phyloP scores from a whole-genome alignment of 768 basidiomycete genomes.

The Trichaptum fuscoviolaceum region DNA sequence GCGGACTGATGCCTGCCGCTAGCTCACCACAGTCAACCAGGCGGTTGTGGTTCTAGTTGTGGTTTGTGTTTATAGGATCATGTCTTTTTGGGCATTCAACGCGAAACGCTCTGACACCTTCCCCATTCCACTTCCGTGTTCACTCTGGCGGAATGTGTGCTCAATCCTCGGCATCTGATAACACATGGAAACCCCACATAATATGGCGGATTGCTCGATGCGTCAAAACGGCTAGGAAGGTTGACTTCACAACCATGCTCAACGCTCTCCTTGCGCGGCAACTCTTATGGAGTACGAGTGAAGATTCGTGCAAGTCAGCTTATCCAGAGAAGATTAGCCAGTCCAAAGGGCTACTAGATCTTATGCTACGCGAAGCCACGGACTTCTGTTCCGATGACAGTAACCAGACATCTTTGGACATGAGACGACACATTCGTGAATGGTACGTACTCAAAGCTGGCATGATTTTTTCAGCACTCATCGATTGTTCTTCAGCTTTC shows the following conservation, averaged over 20 bases:
- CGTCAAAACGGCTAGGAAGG: not conserved
- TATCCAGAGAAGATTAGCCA: not conserved
- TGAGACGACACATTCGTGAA: not conserved
- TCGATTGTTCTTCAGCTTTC: not conserved
- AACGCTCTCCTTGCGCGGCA: not conserved
- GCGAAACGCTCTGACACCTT: too few relatives aligned
- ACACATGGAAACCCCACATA: not conserved
- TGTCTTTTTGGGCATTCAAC: too few relatives aligned
- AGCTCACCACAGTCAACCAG: too few relatives aligned
- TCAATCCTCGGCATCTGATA: not conserved
- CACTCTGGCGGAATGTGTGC: too few relatives aligned
- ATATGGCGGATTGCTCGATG: not conserved
- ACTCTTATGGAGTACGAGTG: not conserved
- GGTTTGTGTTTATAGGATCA: too few relatives aligned
- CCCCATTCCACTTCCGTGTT: too few relatives aligned
- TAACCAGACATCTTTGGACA: not conserved
- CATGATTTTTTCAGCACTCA: not conserved
- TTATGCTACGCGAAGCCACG: not conserved
- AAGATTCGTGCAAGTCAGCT: not conserved
- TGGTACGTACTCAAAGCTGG: not conserved
- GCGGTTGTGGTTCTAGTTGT: too few relatives aligned
- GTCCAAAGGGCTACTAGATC: not conserved
- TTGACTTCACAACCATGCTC: not conserved
- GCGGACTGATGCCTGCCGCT: too few relatives aligned
- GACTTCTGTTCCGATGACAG: not conserved